Percentiles rank a stretch among this genome's conserved stretches.
Evolutionary conservation across 805 yeast genomes (phyloP).

Genomic region (Candida endomychidarum): DNA sequence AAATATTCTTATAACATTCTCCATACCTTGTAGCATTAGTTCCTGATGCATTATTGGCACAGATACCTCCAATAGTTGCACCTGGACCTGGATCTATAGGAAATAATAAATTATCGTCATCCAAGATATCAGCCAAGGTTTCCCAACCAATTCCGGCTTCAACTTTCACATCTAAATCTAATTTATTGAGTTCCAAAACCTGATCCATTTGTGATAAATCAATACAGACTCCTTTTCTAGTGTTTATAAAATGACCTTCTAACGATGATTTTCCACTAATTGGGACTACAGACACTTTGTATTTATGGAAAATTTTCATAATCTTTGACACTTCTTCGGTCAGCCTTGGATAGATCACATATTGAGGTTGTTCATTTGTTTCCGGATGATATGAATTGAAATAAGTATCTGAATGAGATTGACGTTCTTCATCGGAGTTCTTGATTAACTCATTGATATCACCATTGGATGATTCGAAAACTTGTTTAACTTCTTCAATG

Average conservation of each 20-base stretch:
- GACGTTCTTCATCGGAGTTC: constrained; percentile 23
- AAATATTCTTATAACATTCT: constrained; percentile 73
- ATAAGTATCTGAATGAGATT: constrained; percentile 32
- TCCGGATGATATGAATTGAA: constrained; percentile 36
- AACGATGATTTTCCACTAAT: constrained; percentile 76
- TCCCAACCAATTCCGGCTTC: constrained; percentile 85
- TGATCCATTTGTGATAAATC: constrained; percentile 63
- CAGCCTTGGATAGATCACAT: constrained; percentile 60
- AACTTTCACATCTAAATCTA: constrained; percentile 69
- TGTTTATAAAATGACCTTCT: constrained; percentile 79
- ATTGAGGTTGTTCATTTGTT: constrained; percentile 27
- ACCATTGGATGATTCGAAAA: constrained; percentile 15
- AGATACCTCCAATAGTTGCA: constrained; percentile 78
- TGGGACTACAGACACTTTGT: constrained; percentile 71
- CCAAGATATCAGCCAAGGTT: constrained; percentile 46
- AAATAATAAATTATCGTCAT: constrained; percentile 50
- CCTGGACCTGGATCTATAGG: constrained; percentile 83
- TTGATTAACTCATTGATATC: constrained; percentile 21
- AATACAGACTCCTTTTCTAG: constrained; percentile 60
- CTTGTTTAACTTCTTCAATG: constrained; percentile 20
- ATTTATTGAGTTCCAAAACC: constrained; percentile 54
- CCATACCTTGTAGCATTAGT: constrained; percentile 79
- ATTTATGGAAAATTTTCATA: constrained; percentile 59
- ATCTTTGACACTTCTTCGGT: constrained; percentile 68
- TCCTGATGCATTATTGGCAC: constrained; percentile 77